Evolutionary conservation across 2,329 filamentous ascomycete genomes (phyloP).

Genomic region (Paecilomyces sp.): DNA sequence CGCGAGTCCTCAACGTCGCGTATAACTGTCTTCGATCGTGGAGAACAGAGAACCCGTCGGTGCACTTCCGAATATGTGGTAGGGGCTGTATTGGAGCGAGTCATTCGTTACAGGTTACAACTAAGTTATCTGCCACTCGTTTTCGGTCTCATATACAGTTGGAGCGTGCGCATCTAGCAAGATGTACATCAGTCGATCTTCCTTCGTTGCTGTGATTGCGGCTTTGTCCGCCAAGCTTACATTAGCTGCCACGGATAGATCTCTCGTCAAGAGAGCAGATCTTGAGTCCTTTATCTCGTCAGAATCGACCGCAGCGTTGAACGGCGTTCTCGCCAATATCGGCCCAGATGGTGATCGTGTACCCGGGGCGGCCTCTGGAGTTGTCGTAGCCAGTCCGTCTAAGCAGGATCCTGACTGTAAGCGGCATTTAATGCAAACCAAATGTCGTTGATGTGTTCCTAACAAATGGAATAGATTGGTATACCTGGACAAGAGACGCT

Average conservation of each 20-base stretch:
- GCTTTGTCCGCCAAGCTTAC: not conserved
- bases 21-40: not conserved
- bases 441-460: not conserved
- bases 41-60: not conserved
- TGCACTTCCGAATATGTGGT: not conserved
- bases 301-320: conserved; percentile 43
- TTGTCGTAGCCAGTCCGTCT: conserved; percentile 51
- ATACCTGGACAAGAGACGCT: conserved; percentile 71
- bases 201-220: not conserved
- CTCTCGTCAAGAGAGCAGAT: not conserved
- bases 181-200: not conserved
- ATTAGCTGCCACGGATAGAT: not conserved
- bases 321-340: conserved; percentile 50
- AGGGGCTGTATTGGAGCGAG: not conserved
- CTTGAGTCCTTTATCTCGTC: conserved; percentile 22
- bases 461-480: conserved; percentile 53
- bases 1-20: not conserved
- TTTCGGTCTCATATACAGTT: not conserved
- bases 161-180: not conserved
- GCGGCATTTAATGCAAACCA: conserved; percentile 6
- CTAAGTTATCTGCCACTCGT: not conserved
- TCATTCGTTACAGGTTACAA: not conserved
- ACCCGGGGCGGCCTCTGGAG: conserved; percentile 41
- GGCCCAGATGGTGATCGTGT: conserved; percentile 45
- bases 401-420: conserved; percentile 48